A percentile compares a stretch with the other conserved stretches of the same genome.
phyloP scores from a whole-genome alignment of 2,329 filamentous ascomycete genomes.

The Canariomyces notabilis region DNA sequence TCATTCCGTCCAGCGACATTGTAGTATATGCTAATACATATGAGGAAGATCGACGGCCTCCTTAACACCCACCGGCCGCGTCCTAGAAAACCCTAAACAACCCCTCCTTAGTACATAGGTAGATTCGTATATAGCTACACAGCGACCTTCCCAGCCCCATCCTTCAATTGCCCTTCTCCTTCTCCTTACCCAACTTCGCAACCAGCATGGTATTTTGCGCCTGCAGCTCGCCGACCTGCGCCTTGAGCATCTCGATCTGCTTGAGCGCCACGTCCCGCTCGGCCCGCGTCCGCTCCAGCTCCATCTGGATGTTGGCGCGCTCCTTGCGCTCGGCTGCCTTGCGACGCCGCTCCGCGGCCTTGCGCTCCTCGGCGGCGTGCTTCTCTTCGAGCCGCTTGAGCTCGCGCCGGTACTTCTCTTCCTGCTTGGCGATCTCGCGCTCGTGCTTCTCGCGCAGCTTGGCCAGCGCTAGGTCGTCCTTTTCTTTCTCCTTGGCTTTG shows the following conservation, averaged over 20 bases:
- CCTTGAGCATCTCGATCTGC: constrained; percentile 50
- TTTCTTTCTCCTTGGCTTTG: constrained; percentile 33
- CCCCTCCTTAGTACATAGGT: not conserved
- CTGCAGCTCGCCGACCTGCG: constrained; percentile 54
- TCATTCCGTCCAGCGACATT: no score
- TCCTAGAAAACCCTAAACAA: no score
- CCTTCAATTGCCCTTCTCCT: constrained; percentile 7
- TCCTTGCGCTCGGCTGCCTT: constrained; percentile 53
- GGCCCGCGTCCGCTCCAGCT: constrained; percentile 47
- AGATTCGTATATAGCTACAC: not conserved
- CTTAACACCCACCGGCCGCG: no score
- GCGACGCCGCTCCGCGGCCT: constrained; percentile 46
- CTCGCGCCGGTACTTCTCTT: constrained; percentile 61
- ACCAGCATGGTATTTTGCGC: constrained; percentile 55
- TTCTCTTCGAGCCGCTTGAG: constrained; percentile 60
- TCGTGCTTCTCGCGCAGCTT: constrained; percentile 61
- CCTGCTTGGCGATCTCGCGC: constrained; percentile 58
- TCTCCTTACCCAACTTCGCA: constrained; percentile 45
- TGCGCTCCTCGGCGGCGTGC: constrained; percentile 56
- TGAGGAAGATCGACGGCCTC: no score
- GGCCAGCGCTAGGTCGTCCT: constrained; percentile 46
- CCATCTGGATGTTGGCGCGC: constrained; percentile 42
- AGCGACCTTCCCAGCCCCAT: not conserved
- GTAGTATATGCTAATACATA: no score
- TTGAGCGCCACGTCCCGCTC: constrained; percentile 49